These are phyloP conservation scores for Pestalotiopsis sp. DNA, from an alignment of 2,329 filamentous ascomycete species.

Conservation along the genomic window DNA sequence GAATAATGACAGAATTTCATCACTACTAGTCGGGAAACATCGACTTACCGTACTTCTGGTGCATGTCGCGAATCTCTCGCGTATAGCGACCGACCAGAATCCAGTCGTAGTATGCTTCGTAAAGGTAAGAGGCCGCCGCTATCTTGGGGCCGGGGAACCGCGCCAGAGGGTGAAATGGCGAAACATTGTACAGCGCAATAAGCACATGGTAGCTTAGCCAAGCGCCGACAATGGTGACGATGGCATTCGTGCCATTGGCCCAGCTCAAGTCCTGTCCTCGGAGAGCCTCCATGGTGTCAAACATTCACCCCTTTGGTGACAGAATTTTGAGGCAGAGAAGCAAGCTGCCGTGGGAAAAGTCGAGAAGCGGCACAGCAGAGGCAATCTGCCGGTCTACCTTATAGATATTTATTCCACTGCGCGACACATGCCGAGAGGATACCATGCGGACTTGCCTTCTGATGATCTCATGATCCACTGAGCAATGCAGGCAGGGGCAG, in stretches of 20 bases:
- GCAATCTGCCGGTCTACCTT: too few relatives aligned
- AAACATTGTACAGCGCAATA: conserved; percentile 20
- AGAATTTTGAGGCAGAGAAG: not conserved
- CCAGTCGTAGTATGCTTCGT: conserved; percentile 24
- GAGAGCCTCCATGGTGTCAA: not conserved
- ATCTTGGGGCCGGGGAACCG: conserved; percentile 22
- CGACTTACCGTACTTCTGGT: conserved; percentile 22
- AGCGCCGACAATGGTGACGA: not conserved
- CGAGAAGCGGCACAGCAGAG: not conserved
- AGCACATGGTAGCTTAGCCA: not conserved
- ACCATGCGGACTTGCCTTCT: too few relatives aligned
- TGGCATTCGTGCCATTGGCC: not conserved
- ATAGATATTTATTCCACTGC: too few relatives aligned
- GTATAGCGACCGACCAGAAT: conserved; percentile 19
- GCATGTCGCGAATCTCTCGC: conserved; percentile 19
- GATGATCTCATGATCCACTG: too few relatives aligned
- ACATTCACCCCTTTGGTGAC: not conserved
- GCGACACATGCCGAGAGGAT: too few relatives aligned
- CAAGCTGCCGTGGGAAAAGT: not conserved
- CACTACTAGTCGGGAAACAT: not conserved
- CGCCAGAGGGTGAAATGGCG: conserved; percentile 21
- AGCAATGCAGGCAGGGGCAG: too few relatives aligned
- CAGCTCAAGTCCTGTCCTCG: not conserved
- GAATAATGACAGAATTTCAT: too few relatives aligned
- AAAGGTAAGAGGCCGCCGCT: conserved; percentile 19